Evolutionary conservation across 2,329 filamentous ascomycete genomes (phyloP).

Genomic region (Mycosphaerella sp.): DNA sequence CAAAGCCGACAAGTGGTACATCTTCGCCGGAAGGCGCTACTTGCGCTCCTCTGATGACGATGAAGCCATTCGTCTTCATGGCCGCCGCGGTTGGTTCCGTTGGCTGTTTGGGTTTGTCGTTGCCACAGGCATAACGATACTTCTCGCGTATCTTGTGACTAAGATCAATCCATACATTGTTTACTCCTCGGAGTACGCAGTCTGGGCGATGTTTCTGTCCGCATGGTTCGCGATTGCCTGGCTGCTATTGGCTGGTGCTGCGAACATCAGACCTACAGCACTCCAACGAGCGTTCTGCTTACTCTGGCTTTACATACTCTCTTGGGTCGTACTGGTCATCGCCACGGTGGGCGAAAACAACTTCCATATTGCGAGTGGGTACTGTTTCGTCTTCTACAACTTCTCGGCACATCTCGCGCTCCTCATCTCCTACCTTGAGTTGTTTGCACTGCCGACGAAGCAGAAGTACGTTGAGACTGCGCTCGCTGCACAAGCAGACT

Average conservation of each 20-base stretch:
- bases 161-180: slow-evolving; percentile 85
- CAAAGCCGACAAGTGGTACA: slow-evolving; percentile 76
- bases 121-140: slow-evolving; percentile 62
- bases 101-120: slow-evolving; percentile 70
- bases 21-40: slow-evolving; percentile 64
- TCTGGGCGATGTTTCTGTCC: slow-evolving; percentile 79
- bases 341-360: slow-evolving; percentile 72
- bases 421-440: slow-evolving; percentile 69
- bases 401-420: slow-evolving; percentile 67
- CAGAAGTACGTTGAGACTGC: slow-evolving; percentile 59
- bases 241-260: slow-evolving; percentile 72
- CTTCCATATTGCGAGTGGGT: slow-evolving; percentile 66
- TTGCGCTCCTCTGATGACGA: slow-evolving; percentile 55
- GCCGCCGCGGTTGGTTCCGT: slow-evolving; percentile 75
- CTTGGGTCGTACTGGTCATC: slow-evolving; percentile 66
- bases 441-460: slow-evolving; percentile 68
- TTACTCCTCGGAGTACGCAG: slow-evolving; percentile 81
- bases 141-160: slow-evolving; percentile 65
- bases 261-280: slow-evolving; percentile 75
- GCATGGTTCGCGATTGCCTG: slow-evolving; percentile 76
- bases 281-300: slow-evolving; percentile 74
- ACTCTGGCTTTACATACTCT: slow-evolving; percentile 74
- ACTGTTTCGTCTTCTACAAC: slow-evolving; percentile 75
- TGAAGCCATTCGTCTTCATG: slow-evolving; percentile 59
- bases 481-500: slow-evolving; percentile 31